A percentile compares a stretch with the other conserved stretches of the same genome.
Evolutionary conservation across 257 asterid species (phyloP).

Genomic region (Solanum verrucosum): DNA sequence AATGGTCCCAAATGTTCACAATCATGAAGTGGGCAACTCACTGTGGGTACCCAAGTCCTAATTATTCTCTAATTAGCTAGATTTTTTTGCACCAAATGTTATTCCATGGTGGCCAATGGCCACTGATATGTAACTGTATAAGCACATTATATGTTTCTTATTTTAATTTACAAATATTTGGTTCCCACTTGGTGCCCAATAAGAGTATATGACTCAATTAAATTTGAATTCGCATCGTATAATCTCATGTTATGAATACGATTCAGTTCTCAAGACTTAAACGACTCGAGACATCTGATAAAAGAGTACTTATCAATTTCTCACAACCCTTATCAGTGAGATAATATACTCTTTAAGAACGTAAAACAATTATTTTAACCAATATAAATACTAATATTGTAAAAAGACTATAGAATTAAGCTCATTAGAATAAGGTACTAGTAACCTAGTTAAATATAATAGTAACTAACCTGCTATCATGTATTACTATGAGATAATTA

Average conservation of each 20-base stretch:
- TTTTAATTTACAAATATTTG: background rate
- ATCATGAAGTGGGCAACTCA: background rate
- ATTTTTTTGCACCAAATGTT: background rate
- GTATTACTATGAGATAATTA: background rate
- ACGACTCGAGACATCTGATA: background rate
- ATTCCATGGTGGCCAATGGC: background rate
- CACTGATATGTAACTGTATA: background rate
- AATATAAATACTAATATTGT: background rate
- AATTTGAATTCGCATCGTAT: rapidly evolving
- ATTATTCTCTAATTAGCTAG: background rate
- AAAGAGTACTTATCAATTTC: background rate
- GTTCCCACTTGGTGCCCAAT: background rate
- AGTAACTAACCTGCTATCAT: background rate
- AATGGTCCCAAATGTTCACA: background rate
- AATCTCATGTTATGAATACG: background rate
- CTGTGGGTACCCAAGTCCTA: background rate
- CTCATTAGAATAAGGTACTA: background rate
- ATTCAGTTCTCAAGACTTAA: background rate
- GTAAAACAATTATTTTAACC: background rate
- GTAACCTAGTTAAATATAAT: background rate
- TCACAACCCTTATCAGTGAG: background rate
- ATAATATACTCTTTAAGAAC: background rate
- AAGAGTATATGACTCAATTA: background rate
- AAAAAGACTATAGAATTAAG: background rate
- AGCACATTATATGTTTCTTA: background rate